These are phyloP conservation scores for Globisporangium mamillatum DNA, from an alignment of 352 stramenopile genomes.

Conservation along the genomic window DNA sequence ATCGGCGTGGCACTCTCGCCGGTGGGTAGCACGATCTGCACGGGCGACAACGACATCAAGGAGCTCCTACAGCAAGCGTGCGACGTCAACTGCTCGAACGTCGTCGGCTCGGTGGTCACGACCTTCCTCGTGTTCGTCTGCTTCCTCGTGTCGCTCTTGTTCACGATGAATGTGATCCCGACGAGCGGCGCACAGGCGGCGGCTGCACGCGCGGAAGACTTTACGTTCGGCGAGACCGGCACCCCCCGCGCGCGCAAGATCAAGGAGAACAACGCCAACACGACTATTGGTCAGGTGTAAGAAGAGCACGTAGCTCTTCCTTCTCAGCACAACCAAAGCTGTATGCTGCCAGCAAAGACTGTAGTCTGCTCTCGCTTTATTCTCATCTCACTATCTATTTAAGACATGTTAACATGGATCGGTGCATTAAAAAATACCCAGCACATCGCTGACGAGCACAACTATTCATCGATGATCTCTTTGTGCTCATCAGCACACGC, in stretches of 20 bases:
- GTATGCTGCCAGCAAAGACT: neutral
- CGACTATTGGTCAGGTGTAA: constrained; percentile 30
- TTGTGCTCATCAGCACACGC: neutral
- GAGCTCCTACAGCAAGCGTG: constrained; percentile 56
- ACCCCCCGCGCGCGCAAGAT: constrained; percentile 41
- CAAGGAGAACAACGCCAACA: constrained; percentile 16
- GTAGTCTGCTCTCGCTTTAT: neutral
- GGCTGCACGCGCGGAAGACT: constrained; percentile 30
- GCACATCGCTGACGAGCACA: neutral
- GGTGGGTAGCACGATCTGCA: constrained; percentile 53
- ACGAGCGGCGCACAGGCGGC: constrained; percentile 9
- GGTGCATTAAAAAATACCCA: neutral
- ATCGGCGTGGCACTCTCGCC: constrained; percentile 52
- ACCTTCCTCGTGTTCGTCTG: constrained; percentile 57
- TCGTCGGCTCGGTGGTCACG: constrained; percentile 46
- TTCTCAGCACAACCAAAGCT: neutral
- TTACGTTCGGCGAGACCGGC: constrained; percentile 43
- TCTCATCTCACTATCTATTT: neutral
- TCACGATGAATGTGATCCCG: constrained; percentile 41
- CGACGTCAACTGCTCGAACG: constrained; percentile 59
- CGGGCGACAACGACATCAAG: constrained; percentile 41
- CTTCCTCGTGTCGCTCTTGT: constrained; percentile 55
- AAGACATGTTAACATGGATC: neutral
- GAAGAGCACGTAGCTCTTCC: neutral
- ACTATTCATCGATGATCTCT: neutral